Base-by-base conservation (phyloP, 2,329 filamentous ascomycete genomes). In the Grosmannia serpens region DNA sequence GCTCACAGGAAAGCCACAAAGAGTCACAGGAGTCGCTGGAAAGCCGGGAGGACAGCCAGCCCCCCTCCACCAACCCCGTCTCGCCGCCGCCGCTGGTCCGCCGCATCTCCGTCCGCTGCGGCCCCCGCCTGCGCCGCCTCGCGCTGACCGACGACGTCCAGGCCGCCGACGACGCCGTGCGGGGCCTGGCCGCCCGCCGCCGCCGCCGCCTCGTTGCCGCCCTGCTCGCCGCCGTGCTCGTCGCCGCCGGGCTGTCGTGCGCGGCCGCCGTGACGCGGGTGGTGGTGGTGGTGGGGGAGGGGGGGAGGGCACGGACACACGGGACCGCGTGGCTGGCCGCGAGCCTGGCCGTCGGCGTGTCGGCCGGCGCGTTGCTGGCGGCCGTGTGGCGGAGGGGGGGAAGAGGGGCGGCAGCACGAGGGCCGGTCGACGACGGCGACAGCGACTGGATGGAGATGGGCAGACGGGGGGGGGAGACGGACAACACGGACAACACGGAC, bases 51-150 rank as follows among this genome's bases (percentile, higher is more conserved):
- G n/a, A n/a, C n/a, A n/a, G n/a, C n/a, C n/a, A n/a, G n/a, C n/a
- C n/a, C n/a, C n/a, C n/a, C n/a, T n/a, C n/a, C n/a, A n/a, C n/a
- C n/a, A n/a, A n/a, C n/a, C 29, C 29, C 29, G 29, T 38, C 13
- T 38, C 35, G 24, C 60, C 55, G 15, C 59, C 62, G 2, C 56
- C 49, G 15, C 27, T 57, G 2, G 24, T 52, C 6, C 61, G 58
- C 38, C 47, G 57, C 51, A 57, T 62, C 31, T 62, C 61, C 8
- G 35, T 60, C n/a, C 57, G 55, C 55, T 55, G 58, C 26, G 62
- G 62, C 5, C 59, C 59, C 1, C 58, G 56, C 5, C 50, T 57
- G 29, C 60, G 61, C 38, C 61, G 54, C n/a, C 49, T 61, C 2
- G 11, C 56, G 1, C 56, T 60, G 4, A 27, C 55, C 31, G 59